Evolutionary conservation across 1,284 basidiomycete species (phyloP).

Genomic region (Trametes versicolor): DNA sequence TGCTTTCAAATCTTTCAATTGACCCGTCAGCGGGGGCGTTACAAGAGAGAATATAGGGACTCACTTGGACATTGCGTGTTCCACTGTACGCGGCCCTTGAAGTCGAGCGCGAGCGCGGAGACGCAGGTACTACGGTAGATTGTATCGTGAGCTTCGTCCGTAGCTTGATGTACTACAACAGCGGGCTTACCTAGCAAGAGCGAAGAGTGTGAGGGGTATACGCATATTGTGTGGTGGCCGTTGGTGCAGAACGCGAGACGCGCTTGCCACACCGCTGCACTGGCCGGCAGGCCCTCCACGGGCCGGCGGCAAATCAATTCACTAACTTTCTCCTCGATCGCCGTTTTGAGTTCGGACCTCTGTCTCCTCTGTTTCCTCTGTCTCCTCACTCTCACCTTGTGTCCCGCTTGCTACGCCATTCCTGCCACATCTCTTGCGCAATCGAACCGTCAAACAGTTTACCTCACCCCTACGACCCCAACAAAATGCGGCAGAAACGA

Average conservation of each 20-base stretch:
- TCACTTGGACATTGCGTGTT: constrained; percentile 71
- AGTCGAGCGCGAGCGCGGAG: constrained; percentile 55
- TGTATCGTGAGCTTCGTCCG: no score
- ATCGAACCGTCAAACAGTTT: neutral
- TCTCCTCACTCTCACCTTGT: neutral
- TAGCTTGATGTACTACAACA: no score
- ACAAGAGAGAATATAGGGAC: constrained; percentile 28
- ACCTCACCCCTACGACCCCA: neutral
- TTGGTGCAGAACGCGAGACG: constrained; percentile 18
- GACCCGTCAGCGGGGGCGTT: neutral
- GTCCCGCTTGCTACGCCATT: neutral
- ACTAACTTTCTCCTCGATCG: constrained; percentile 10
- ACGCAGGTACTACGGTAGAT: constrained; percentile 39
- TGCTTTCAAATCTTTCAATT: constrained; percentile 46
- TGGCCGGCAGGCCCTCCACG: neutral
- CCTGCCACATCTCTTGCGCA: constrained; percentile 9
- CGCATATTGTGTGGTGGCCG: constrained; percentile 36
- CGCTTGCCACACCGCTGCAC: neutral
- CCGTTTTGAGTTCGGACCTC: neutral
- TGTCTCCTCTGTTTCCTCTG: no score
- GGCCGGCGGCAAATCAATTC: constrained; percentile 23
- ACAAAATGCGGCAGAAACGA: constrained; percentile 88
- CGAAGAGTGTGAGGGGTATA: constrained; percentile 36
- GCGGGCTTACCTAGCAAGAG: constrained; percentile 36
- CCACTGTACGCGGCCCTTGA: constrained; percentile 69